phyloP scores from a whole-genome alignment of 306 rosid genomes.

The Crotalaria pallida region DNA sequence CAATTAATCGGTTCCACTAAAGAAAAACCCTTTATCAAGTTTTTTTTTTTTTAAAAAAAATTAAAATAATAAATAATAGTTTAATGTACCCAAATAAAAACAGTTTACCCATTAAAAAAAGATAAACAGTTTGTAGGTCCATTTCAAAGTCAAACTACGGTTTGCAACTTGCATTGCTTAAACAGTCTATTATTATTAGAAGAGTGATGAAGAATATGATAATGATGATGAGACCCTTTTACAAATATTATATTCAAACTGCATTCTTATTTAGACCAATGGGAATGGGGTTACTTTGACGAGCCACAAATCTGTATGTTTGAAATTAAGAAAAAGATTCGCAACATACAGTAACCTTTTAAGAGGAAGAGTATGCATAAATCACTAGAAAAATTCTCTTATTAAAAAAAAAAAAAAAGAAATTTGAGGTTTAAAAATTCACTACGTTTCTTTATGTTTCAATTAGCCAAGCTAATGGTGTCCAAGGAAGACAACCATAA shows the following conservation, averaged over 20 bases:
- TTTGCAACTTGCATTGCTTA: neutral
- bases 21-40: neutral
- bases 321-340: neutral
- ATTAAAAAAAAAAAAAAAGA: neutral
- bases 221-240: neutral
- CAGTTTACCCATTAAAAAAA: neutral
- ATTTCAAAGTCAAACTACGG: constrained; percentile 23
- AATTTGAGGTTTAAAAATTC: neutral
- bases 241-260: constrained; percentile 9
- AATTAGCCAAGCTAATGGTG: neutral
- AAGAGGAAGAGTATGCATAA: neutral
- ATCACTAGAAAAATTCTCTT: neutral
- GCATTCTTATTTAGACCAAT: constrained; percentile 14
- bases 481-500: neutral
- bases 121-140: neutral
- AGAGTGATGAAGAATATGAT: neutral
- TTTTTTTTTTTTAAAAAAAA: neutral
- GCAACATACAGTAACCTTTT: neutral
- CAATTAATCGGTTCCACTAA: neutral
- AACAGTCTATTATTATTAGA: neutral
- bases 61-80: neutral
- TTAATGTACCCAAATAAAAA: neutral
- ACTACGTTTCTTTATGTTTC: neutral
- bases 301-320: neutral
- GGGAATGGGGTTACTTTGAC: neutral